Evolutionary conservation across 805 yeast species (phyloP), one percentile per base, ranked within the genome.

Genomic region (Yamadazyma akitaensis): DNA sequence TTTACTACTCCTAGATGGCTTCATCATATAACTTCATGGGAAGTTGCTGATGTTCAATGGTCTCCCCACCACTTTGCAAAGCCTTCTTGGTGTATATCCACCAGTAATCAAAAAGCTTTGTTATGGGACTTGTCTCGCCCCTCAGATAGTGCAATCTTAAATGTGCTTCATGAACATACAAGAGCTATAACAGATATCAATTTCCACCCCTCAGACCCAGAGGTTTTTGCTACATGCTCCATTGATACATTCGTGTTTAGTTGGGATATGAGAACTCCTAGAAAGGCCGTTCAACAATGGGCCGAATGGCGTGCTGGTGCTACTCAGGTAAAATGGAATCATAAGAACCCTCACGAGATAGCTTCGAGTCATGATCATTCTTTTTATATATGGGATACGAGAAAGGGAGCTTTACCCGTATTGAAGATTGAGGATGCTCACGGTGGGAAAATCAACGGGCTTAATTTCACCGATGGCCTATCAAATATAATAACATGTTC

Each of bases 41-140:
- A 94, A 63, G 99, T 94, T 2, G 97, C 99, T 0, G 97, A 92
- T 62, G 97, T 92, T 1, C 98, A 94, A 64, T 94, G 99, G 98
- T 88, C 95, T 2, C 97, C 97, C 0, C 97, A 94, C 61, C 68
- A 65, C 47, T 73, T 77, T 5, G 76, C 83, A 1, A 88, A 87
- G 53, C 92, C 96, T 1, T 75, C 85, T 5, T 91, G 97, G 96
- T 88, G 94, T 37, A 85, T 92, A 1, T 88, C 96, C 0, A 89
- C 98, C 0, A 85, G 96, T 1, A 94, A 92, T 63, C 99, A 92
- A 61, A 92, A 92, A 67, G 98, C 96, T 1, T 73, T 94, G 59
- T 80, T 94, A 4, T 94, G 99, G 99, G 92, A 94, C 65, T 66
- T 94, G 50, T 82, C 87, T 0, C 68, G 92, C 53, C 84, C 88